phyloP scores from a whole-genome alignment of 2,329 filamentous ascomycete species.

The Cadophora luteo-olivacea region DNA sequence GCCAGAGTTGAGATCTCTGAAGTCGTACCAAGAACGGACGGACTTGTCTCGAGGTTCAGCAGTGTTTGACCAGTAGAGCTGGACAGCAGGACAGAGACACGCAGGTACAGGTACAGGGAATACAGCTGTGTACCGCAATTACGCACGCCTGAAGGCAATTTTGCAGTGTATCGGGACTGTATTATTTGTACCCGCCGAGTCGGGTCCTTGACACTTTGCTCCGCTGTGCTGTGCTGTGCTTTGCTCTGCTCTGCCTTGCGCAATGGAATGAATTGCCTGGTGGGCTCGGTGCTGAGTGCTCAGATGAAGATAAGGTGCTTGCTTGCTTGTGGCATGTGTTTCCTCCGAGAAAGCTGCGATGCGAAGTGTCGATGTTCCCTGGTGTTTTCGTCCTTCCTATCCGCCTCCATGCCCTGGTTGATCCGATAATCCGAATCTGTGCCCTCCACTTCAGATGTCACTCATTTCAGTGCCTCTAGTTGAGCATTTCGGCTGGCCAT shows the following conservation, averaged over 20 bases:
- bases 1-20: neutral
- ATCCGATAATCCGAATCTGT: neutral
- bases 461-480: neutral
- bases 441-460: neutral
- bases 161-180: neutral
- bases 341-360: neutral
- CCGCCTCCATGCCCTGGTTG: neutral
- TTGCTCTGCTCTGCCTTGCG: neutral
- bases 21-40: slow-evolving; percentile 1
- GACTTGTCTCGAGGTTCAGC: slow-evolving; percentile 5
- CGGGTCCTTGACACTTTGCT: neutral
- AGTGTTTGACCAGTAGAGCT: neutral
- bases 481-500: neutral
- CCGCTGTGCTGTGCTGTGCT: neutral
- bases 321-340: neutral
- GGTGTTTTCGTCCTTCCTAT: neutral
- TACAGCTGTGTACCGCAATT: neutral
- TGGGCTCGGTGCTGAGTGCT: neutral
- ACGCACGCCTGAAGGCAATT: neutral
- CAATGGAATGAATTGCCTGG: neutral
- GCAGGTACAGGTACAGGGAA: slow-evolving; percentile 2
- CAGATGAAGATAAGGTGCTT: neutral
- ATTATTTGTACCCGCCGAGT: neutral
- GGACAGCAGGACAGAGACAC: neutral
- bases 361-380: neutral